Evolutionary conservation across 495 filamentous ascomycete species (phyloP), one percentile per base, ranked within the genome.

Genomic region (Penicillium silybi): DNA sequence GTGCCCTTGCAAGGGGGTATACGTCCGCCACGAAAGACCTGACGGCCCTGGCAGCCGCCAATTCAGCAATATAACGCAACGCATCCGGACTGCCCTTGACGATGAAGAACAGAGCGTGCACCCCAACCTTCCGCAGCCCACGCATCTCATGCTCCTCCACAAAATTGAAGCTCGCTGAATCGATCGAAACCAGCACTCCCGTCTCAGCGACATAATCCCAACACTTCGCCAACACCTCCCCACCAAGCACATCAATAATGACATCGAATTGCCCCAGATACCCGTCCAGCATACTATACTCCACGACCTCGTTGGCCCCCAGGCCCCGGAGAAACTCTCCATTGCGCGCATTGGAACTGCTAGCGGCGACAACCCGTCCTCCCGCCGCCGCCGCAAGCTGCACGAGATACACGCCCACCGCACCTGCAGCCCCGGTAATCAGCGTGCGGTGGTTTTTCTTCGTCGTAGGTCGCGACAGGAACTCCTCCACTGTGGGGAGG

Each of bases 361-460:
- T 53, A 18, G 64, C 66, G 6, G 62, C 64, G 22, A 60, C 57
- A 37, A 69, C 61, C 37, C 61, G 55, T 20, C 58, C 9, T 0
- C 64, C 67, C 0, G 63, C 53, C 4, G 44, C 10, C 3, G 57
- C 48, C 19, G 64, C 69, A 19, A 73, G 50, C 52, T 71, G 70
- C 19, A 69, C 64, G 16, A 70, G 46, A 48, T 66, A 70, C n/a
- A 66, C 29, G 0, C 67, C 70, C 15, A 71, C 70, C 0, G 39
- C 65, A 17, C 70, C 70, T 0, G 64, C 54, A 16, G 63, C 67
- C n/a, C 68, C 70, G 4, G 68, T 70, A 20, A 71, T 60, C 27
- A 73, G 37, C 11, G 69, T 37, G 15, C 41, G 46, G 17, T 54
- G 18, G 13, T 43, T 17, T n/a, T 37, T 22, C 27, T 37, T 38